phyloP scores from a whole-genome alignment of 441 rosid species.

The Gossypium laxum region DNA sequence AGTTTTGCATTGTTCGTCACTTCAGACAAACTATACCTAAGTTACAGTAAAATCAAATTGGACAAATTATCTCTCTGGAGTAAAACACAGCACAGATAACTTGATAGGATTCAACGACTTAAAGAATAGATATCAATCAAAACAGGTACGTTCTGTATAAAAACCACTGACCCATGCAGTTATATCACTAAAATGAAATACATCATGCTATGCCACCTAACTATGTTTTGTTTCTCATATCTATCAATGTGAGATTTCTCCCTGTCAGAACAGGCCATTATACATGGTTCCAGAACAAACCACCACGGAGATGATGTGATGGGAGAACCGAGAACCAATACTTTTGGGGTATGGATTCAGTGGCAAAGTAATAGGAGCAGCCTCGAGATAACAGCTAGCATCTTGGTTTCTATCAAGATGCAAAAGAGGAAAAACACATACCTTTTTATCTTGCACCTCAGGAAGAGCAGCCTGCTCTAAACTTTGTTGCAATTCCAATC shows the following conservation, averaged over 20 bases:
- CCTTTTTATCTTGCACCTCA: conserved; percentile 54
- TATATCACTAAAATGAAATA: not conserved
- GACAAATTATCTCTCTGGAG: not conserved
- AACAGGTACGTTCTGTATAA: not conserved
- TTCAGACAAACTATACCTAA: not conserved
- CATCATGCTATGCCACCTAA: not conserved
- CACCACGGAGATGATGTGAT: not conserved
- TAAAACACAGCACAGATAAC: not conserved
- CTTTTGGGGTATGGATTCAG: not conserved
- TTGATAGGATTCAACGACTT: not conserved
- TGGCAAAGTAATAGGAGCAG: not conserved
- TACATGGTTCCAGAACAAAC: not conserved
- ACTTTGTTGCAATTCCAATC: conserved; percentile 84
- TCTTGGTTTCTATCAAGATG: not conserved
- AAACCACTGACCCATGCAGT: not conserved
- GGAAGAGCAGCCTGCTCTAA: conserved; percentile 83
- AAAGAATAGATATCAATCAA: not conserved
- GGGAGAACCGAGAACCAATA: not conserved
- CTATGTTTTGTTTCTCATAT: not conserved
- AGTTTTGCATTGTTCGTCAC: not conserved
- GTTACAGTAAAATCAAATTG: not conserved
- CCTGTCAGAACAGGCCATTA: not conserved
- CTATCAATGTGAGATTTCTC: not conserved
- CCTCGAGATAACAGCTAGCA: not conserved
- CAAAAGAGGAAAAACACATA: conserved; percentile 10